Evolutionary conservation across 257 asterid genomes (phyloP), one percentile per base, ranked within the genome.

Genomic region (Jacaranda mimosifolia): DNA sequence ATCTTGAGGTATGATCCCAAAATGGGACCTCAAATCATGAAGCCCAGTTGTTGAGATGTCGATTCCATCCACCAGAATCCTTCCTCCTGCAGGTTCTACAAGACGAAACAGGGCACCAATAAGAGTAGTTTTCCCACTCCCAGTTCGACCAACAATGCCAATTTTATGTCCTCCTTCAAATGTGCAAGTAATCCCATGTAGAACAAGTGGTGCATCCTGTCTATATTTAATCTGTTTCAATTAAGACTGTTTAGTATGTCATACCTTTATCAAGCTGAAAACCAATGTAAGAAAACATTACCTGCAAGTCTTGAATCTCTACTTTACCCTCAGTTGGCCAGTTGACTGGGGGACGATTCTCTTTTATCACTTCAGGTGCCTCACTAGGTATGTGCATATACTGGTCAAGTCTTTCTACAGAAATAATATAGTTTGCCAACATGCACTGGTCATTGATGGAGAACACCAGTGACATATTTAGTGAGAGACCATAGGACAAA

Each of bases 41-140:
- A 96, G 98, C 65, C 99, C 99, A 0, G 91, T 85, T 52, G 79
- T 83, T 53, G 91, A 80, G 26, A 91, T 90, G 74, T 93, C 97
- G 11, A 91, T 69, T 18, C 97, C 99, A 73, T 96, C 98, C 36
- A 96, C 99, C 63, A 93, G 10, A 51, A 96, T 93, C 89, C 79
- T 91, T 40, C 99, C 99, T 43, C 94, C 96, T 5, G 81, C 70
- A 4, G 99, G 97, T 84, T 96, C 99, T 9, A 96, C 97, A 75
- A 96, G 77, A 64, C 98, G 95, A 63, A 96, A 96, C 68, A 96
- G 84, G 64, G 98, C 98, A 38, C 99, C 83, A 0, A 93, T 91
- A 42, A 96, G 97, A 70, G 99, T 96, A 39, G 95, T 96, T 70
- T 96, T 96, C 65, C 99, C 99, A 79, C 99, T 96, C 35, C 99